A percentile compares a stretch with the other conserved stretches of the same genome.
These are phyloP conservation scores for Chaetomium olivaceum DNA, from an alignment of 2,329 filamentous ascomycete genomes.

Conservation along the genomic window DNA sequence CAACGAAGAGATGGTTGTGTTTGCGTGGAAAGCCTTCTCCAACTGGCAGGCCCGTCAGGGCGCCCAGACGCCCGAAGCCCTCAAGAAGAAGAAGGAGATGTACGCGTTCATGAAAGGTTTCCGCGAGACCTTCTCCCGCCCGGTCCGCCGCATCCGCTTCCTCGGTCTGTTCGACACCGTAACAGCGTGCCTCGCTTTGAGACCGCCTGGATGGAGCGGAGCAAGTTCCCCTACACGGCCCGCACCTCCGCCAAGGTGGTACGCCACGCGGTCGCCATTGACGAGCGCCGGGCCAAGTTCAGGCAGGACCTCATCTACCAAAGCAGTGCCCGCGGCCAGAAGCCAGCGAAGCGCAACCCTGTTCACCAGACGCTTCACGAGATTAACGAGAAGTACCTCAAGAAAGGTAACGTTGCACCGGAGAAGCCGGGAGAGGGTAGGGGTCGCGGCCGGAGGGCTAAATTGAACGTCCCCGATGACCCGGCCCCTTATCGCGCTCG, in stretches of 20 bases:
- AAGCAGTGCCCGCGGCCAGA: conserved; percentile 34
- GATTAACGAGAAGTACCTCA: conserved; percentile 43
- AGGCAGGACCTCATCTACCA: conserved; percentile 69
- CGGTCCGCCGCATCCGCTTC: conserved; percentile 72
- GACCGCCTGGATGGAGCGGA: conserved; percentile 73
- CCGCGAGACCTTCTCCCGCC: conserved; percentile 76
- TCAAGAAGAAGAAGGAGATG: conserved; percentile 58
- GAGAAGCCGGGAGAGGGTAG: conserved; percentile 23
- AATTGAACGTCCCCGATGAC: conserved; percentile 33
- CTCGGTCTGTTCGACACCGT: conserved; percentile 81
- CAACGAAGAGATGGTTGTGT: conserved; percentile 82
- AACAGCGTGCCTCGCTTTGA: conserved; percentile 80
- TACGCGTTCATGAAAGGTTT: conserved; percentile 77
- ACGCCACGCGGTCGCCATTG: conserved; percentile 69
- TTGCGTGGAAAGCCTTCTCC: conserved; percentile 80
- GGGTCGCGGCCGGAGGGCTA: conserved; percentile 23
- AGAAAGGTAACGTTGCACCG: conserved; percentile 21
- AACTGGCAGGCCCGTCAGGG: conserved; percentile 66
- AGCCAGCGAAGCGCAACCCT: conserved; percentile 28
- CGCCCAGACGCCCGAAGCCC: conserved; percentile 38
- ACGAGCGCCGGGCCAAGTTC: conserved; percentile 71
- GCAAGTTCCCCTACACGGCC: conserved; percentile 70
- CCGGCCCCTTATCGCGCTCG: conserved; percentile 47
- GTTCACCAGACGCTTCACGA: conserved; percentile 33
- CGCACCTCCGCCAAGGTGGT: conserved; percentile 61